Base-by-base conservation (phyloP, 2,329 filamentous ascomycete species). In the Corynespora cassiicola region DNA sequence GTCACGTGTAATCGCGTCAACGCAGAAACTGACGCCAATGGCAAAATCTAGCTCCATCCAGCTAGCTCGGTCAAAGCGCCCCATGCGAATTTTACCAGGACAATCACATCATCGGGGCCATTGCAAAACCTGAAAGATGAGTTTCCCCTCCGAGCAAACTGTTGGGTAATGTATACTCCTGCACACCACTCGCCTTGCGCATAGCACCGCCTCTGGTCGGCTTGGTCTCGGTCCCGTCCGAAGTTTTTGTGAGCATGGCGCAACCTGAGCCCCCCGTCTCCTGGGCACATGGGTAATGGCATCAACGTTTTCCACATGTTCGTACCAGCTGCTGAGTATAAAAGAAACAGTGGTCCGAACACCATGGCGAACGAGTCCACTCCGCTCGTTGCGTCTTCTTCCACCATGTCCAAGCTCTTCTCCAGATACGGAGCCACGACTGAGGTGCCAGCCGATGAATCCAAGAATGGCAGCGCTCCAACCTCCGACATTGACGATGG, bases 401-500 rank as follows among this genome's bases (percentile, higher is more conserved):
- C 38, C 15, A 36, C 36, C 14, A 52, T 54, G 47, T 40, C 45
- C 6, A 45, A 47, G 39, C 27, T 52, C 39, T 47, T 54, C 34
- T 31, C 36, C 10, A 52, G 44, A 12, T 36, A 51, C 31, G 44
- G 39, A 14, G 22, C 34, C 15, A 44, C 46, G 6, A 21, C 41
- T 19, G 36, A 43, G 23, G 22, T 27, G 11, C 26, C 35, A 7
- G 11, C 41, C 32, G 34, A 33, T 12, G 41, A 45, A 15, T 27
- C 24, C 18, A 48, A 52, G 27, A 40, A 45, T 15, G 17, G 24
- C 10, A 41, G 48, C 15, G 35, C 30, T 6, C 44, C 49, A 16
- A 5, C 42, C 15, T 42, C 46, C 4, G 52, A 53, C 31, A 35
- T 52, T 36, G 54, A 56, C 19, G 45, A 54, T 35, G 56, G 52